A percentile compares a stretch with the other conserved stretches of the same genome.
phyloP scores from a whole-genome alignment of 2,329 filamentous ascomycete species.

The Penicillium aurantiogriseum region DNA sequence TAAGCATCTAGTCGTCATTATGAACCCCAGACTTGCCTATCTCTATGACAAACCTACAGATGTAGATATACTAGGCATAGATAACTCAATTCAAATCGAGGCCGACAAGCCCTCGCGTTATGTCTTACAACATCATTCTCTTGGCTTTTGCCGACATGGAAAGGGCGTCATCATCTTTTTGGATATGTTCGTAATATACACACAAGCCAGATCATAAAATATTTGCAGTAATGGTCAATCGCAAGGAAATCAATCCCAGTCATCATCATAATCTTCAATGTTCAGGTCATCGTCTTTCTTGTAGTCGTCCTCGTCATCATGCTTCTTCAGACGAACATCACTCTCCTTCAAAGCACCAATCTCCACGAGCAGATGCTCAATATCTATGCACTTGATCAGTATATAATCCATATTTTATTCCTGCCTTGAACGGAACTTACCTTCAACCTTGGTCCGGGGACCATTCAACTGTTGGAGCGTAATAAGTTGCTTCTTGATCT shows the following conservation, averaged over 20 bases:
- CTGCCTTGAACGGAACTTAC: constrained; percentile 26
- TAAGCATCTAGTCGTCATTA: neutral
- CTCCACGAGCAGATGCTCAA: constrained; percentile 79
- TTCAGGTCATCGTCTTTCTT: constrained; percentile 51
- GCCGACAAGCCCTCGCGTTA: neutral
- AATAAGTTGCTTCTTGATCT: constrained; percentile 90
- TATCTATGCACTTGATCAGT: constrained; percentile 46
- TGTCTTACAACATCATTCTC: neutral
- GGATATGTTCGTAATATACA: constrained; percentile 24
- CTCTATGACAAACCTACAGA: neutral
- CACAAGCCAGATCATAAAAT: constrained; percentile 18
- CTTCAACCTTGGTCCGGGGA: constrained; percentile 63
- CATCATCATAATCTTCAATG: constrained; percentile 52
- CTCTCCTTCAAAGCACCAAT: constrained; percentile 75
- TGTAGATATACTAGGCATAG: neutral
- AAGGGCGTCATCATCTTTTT: constrained; percentile 1
- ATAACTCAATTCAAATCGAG: neutral
- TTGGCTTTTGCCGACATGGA: neutral
- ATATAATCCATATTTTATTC: neutral
- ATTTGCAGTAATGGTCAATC: constrained; percentile 11
- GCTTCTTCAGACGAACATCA: constrained; percentile 69
- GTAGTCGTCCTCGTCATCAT: constrained; percentile 56
- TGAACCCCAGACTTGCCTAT: neutral
- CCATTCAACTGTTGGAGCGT: constrained; percentile 79
- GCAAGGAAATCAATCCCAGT: constrained; percentile 53